These are phyloP conservation scores for Paraglomus occultum DNA, from an alignment of 192 early-diverging fungal species.

Conservation along the genomic window DNA sequence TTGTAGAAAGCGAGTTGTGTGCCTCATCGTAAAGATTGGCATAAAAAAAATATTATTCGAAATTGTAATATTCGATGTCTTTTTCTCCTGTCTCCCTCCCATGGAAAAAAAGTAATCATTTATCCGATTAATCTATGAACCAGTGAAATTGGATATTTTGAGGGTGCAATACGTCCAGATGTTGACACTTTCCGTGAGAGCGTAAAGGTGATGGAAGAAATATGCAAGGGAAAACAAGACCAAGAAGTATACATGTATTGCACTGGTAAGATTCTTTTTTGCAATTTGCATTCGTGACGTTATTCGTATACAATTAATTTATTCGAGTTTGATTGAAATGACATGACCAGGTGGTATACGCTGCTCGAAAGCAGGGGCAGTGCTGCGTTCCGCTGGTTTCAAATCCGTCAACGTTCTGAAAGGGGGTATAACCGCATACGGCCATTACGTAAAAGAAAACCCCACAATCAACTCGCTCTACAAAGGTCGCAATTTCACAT, in stretches of 20 bases:
- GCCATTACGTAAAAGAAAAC: slow-evolving; percentile 50
- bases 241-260: slow-evolving; percentile 81
- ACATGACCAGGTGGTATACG: slow-evolving; percentile 63
- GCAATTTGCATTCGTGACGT: background rate
- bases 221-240: slow-evolving; percentile 52
- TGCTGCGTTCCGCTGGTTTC: slow-evolving; percentile 63
- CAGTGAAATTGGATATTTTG: slow-evolving; percentile 69
- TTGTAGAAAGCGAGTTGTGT: background rate
- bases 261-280: slow-evolving; percentile 39
- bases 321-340: slow-evolving; percentile 19
- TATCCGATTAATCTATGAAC: background rate
- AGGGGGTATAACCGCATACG: slow-evolving; percentile 78
- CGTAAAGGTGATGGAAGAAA: slow-evolving; percentile 59
- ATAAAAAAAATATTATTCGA: background rate
- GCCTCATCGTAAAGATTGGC: background rate
- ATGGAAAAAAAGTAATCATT: background rate
- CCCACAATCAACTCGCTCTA: slow-evolving; percentile 54
- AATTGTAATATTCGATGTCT: background rate
- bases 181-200: slow-evolving; percentile 72
- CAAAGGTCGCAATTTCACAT: slow-evolving; percentile 79
- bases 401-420: slow-evolving; percentile 65
- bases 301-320: background rate
- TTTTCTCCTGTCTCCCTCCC: background rate
- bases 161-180: slow-evolving; percentile 64
- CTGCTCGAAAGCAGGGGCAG: slow-evolving; percentile 76